These are phyloP conservation scores for Sequoia sempervirens DNA, from an alignment of 75 land plant species.

Conservation along the genomic window DNA sequence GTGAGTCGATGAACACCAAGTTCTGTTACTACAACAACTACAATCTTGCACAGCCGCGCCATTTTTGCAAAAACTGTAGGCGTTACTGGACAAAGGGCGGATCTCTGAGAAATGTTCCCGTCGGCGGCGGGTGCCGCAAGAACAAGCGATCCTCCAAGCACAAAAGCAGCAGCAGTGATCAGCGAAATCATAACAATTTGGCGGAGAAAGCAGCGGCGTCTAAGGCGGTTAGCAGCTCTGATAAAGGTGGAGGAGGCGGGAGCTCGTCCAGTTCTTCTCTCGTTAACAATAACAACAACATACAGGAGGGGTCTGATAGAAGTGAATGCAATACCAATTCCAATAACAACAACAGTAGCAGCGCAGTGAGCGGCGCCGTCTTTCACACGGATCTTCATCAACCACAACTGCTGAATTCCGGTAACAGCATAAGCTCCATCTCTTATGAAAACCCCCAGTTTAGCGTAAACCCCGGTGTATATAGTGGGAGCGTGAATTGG, in stretches of 20 bases:
- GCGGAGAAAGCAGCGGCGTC: not conserved
- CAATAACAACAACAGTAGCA: not conserved
- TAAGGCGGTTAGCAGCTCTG: not conserved
- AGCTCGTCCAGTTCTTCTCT: slow-evolving; percentile 1
- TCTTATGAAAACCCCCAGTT: slow-evolving; percentile 5
- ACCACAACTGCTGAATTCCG: not conserved
- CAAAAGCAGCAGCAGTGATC: not conserved
- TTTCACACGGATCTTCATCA: slow-evolving; percentile 1
- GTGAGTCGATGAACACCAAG: slow-evolving; percentile 14
- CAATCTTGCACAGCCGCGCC: slow-evolving; percentile 10
- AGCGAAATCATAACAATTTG: not conserved
- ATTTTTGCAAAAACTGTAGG: slow-evolving; percentile 13
- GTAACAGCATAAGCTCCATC: not conserved
- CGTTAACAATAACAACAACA: not conserved
- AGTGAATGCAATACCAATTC: not conserved
- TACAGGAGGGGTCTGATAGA: not conserved
- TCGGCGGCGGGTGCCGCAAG: slow-evolving; percentile 19
- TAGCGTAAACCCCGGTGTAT: not conserved
- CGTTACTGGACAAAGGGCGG: slow-evolving; percentile 21
- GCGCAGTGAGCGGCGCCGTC: not conserved
- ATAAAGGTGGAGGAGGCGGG: not conserved
- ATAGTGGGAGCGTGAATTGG: not conserved
- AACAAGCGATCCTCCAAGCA: slow-evolving; percentile 12
- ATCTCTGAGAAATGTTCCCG: slow-evolving; percentile 21
- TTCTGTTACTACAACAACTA: slow-evolving; percentile 17